Conservation (phyloP, 768 basidiomycete genomes). For the Mycena capillaripes region DNA sequence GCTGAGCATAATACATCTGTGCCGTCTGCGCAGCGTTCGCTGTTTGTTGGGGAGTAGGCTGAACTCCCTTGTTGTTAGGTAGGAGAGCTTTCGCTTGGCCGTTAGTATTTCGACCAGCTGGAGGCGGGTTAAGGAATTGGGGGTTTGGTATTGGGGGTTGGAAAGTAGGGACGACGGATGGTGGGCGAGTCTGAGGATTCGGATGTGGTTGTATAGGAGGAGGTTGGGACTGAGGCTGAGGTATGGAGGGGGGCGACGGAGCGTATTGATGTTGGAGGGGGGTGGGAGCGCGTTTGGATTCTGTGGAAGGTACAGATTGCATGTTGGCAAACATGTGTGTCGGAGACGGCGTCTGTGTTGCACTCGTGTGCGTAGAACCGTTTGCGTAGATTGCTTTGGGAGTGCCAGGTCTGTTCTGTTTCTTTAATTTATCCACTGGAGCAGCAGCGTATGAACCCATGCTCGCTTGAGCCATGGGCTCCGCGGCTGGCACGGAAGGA, state of each 20-base stretch:
- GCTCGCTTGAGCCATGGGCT: constrained; percentile 6
- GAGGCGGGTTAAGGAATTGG: constrained; percentile 41
- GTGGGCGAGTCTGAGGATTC: constrained; percentile 36
- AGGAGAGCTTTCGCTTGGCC: constrained; percentile 20
- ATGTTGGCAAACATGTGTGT: constrained; percentile 38
- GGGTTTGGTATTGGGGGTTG: constrained; percentile 38
- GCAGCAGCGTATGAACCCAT: constrained; percentile 12
- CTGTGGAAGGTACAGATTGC: constrained; percentile 22
- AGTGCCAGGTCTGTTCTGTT: constrained; percentile 39
- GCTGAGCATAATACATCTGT: constrained; percentile 29
- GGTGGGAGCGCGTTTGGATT: constrained; percentile 35
- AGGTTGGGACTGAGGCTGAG: constrained; percentile 43
- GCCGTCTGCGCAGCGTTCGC: constrained; percentile 6
- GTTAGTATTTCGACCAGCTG: constrained; percentile 33
- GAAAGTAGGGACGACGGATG: constrained; percentile 38
- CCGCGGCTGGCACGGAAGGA: constrained; percentile 14
- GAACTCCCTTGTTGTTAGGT: constrained; percentile 8
- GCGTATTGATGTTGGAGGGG: constrained; percentile 35
- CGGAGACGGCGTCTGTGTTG: constrained; percentile 39
- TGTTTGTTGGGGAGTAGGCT: constrained; percentile 2
- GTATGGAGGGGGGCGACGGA: constrained; percentile 47
- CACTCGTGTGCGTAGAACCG: constrained; percentile 32
- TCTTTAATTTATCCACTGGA: constrained; percentile 42
- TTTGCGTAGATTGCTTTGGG: constrained; percentile 26
- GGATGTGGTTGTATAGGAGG: constrained; percentile 37